phyloP scores from a whole-genome alignment of 2,329 filamentous ascomycete species.

The Cytospora paraplurivora region DNA sequence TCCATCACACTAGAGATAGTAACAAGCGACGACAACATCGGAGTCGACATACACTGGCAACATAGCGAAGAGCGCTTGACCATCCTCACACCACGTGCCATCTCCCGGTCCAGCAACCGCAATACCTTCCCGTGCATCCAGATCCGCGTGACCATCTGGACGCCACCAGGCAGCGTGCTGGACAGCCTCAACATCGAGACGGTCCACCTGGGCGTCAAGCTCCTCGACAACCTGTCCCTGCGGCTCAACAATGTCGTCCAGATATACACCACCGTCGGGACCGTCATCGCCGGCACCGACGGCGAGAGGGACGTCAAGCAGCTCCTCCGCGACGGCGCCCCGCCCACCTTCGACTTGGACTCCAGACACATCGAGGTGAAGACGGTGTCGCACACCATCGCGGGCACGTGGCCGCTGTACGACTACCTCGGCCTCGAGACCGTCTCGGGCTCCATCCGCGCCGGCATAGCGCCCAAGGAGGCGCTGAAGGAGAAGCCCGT shows the following conservation, averaged over 20 bases:
- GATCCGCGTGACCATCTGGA: constrained; percentile 50
- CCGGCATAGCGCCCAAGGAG: constrained; percentile 45
- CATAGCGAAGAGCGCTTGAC: constrained; percentile 42
- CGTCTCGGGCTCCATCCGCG: constrained; percentile 46
- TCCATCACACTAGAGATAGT: constrained; percentile 48
- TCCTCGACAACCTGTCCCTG: constrained; percentile 46
- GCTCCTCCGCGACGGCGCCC: constrained; percentile 35
- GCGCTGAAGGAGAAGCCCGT: constrained; percentile 39
- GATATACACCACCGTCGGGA: constrained; percentile 44
- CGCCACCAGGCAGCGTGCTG: constrained; percentile 45
- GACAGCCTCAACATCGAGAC: constrained; percentile 41
- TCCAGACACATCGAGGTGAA: constrained; percentile 46
- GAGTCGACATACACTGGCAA: constrained; percentile 39
- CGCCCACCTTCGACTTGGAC: constrained; percentile 44
- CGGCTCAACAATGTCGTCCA: constrained; percentile 34
- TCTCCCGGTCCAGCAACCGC: constrained; percentile 30
- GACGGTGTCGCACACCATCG: constrained; percentile 48
- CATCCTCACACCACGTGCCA: constrained; percentile 42
- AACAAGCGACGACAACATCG: constrained; percentile 48
- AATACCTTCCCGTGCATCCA: constrained; percentile 47
- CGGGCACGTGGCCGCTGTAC: constrained; percentile 54
- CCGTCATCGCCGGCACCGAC: constrained; percentile 41
- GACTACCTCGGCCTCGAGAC: constrained; percentile 49
- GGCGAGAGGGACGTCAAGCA: constrained; percentile 32
- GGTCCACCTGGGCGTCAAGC: constrained; percentile 44